Evolutionary conservation across 2,329 filamentous ascomycete species (phyloP), one percentile per base, ranked within the genome.

Genomic region (Monilinia laxa): DNA sequence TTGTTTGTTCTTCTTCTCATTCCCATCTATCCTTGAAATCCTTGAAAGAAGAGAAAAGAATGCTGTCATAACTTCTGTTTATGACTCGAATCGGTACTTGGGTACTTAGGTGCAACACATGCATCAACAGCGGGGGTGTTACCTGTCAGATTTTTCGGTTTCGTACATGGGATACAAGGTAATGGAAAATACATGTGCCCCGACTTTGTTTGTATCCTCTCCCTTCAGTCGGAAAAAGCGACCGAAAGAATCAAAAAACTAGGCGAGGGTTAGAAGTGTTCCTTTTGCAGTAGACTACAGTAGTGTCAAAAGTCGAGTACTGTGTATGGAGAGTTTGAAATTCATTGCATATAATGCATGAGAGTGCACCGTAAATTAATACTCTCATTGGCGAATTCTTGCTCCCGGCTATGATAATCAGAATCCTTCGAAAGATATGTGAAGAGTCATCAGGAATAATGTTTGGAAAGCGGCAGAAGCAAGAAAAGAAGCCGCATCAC

Each of bases 61-160:
- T 4, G 25, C 47, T 38, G 20, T 38, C 51, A 40, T n/a, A 55
- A 38, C 20, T 47, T 23, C 28, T 38, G 20, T 16, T 20, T 23
- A 38, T 47, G 40, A 47, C 51, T 56, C 62, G 62, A 57, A 47
- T 45, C 51, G 53, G 52, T 38, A 20, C 35, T 20, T 51, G 14
- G 59, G 18, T 35, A 62, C n/a, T 20, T 35, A 16, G 58, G 25
- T 23, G 47, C 14, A 25, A 38, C 51, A 31, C 25, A 47, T 57
- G 40, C 25, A 57, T 58, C 31, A 47, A 57, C 62, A 57, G 52
- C 62, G 62, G 62, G 62, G 62, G 62, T 64, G 62, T 64, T 57
- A 64, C 52, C 52, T 64, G 62, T 58, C 62, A 64, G 53, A 47
- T 64, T 38, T 47, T 25, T 57, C 40, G 25, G 62, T 38, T 35